phyloP scores from a whole-genome alignment of 225 moss, liverwort and hornwort species.

The Marchantia polymorpha region DNA sequence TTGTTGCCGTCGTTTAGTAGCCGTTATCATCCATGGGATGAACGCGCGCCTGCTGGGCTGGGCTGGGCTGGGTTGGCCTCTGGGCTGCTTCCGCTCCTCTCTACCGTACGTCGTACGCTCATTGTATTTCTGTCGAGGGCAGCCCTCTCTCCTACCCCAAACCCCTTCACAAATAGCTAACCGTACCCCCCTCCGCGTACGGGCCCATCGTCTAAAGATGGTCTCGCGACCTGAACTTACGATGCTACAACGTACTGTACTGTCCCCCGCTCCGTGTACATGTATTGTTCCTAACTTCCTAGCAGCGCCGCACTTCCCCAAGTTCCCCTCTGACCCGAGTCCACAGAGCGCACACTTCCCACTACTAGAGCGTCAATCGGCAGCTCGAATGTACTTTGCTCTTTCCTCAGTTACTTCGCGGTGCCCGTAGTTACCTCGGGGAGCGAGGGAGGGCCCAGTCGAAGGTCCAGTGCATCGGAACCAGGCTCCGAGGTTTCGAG shows the following conservation, averaged over 20 bases:
- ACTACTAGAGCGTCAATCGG: no score
- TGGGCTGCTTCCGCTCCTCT: neutral
- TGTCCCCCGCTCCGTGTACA: neutral
- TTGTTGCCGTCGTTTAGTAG: conserved; percentile 9
- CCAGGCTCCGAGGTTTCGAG: no score
- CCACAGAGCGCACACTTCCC: no score
- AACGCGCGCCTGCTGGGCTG: conserved; percentile 1
- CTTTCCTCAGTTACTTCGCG: no score
- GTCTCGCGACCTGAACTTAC: neutral
- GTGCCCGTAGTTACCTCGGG: no score
- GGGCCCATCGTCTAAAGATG: neutral
- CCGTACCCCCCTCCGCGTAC: neutral
- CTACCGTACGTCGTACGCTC: neutral
- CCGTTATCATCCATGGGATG: conserved; percentile 4
- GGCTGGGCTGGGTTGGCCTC: neutral
- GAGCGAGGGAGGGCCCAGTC: no score
- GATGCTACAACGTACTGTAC: neutral
- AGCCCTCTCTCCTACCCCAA: neutral
- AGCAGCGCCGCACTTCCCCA: neutral
- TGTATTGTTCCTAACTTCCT: neutral
- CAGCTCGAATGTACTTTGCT: no score
- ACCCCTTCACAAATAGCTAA: neutral
- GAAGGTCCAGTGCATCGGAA: no score
- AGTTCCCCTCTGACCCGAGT: neutral
- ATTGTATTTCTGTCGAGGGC: conserved; percentile 4